Evolutionary conservation across 176 grass and related monocot species (phyloP).

Genomic region (Triticum turgidum): DNA sequence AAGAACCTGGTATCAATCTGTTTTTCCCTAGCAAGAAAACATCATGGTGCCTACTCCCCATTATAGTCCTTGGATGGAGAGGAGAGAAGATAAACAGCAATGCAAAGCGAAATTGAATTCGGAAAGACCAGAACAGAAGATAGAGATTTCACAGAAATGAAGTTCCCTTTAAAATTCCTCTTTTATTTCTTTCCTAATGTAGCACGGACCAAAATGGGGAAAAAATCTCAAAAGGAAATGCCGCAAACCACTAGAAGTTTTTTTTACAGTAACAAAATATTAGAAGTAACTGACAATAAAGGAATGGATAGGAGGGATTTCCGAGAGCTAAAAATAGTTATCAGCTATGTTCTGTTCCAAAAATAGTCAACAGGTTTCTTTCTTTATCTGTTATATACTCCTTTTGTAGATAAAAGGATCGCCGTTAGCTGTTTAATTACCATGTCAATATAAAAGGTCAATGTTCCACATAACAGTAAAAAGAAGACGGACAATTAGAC

Average conservation of each 20-base stretch:
- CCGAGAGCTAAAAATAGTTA: slow-evolving; percentile 44
- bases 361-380: slow-evolving; percentile 23
- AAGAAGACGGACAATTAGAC: not conserved
- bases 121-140: slow-evolving; percentile 11
- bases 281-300: slow-evolving; percentile 12
- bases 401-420: slow-evolving; percentile 14
- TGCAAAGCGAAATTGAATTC: not conserved
- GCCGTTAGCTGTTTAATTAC: not conserved
- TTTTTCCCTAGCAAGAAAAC: slow-evolving; percentile 39
- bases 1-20: slow-evolving; percentile 23
- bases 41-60: slow-evolving; percentile 25
- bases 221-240: slow-evolving; percentile 28
- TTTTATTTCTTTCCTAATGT: slow-evolving; percentile 3
- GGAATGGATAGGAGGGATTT: slow-evolving; percentile 15
- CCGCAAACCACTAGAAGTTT: slow-evolving; percentile 29
- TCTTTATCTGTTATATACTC: slow-evolving; percentile 1
- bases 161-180: slow-evolving; percentile 4
- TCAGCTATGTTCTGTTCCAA: slow-evolving; percentile 8
- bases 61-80: slow-evolving; percentile 16
- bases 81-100: slow-evolving; percentile 13
- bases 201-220: not conserved
- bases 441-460: not conserved
- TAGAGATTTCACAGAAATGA: not conserved
- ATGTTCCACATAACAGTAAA: not conserved
- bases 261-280: slow-evolving; percentile 18